These are phyloP conservation scores for Thamnidium elegans DNA, from an alignment of 192 early-diverging fungal species.

Conservation along the genomic window DNA sequence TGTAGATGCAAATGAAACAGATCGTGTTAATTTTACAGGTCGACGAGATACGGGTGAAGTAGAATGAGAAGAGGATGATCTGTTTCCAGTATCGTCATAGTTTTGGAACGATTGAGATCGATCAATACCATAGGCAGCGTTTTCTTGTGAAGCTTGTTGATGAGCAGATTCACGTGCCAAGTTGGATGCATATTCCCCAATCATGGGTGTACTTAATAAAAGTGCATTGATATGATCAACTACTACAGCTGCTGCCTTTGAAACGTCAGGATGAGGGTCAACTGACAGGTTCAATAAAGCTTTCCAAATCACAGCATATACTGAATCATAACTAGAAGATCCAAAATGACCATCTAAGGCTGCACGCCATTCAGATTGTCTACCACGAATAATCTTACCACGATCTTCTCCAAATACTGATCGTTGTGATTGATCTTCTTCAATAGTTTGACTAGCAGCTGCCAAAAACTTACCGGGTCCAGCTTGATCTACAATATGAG, in stretches of 20 bases:
- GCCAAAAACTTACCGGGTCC: slow-evolving; percentile 59
- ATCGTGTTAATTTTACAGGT: slow-evolving; percentile 36
- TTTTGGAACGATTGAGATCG: slow-evolving; percentile 25
- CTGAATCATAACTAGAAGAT: slow-evolving; percentile 45
- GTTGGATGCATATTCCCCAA: slow-evolving; percentile 31
- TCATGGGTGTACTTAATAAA: slow-evolving; percentile 32
- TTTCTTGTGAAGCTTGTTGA: not conserved
- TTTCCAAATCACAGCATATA: slow-evolving; percentile 77
- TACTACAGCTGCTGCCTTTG: slow-evolving; percentile 60
- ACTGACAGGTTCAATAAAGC: slow-evolving; percentile 74
- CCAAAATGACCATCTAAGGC: slow-evolving; percentile 24
- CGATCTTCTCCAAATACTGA: slow-evolving; percentile 20
- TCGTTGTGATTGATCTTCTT: slow-evolving; percentile 36
- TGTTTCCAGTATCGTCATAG: slow-evolving; percentile 6
- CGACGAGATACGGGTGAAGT: slow-evolving; percentile 7
- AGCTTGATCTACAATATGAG: slow-evolving; percentile 67
- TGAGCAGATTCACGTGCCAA: slow-evolving; percentile 19
- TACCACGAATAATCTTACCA: slow-evolving; percentile 17
- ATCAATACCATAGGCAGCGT: slow-evolving; percentile 2
- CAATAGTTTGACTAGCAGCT: slow-evolving; percentile 56
- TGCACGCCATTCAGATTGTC: slow-evolving; percentile 19
- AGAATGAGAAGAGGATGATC: not conserved
- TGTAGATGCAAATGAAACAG: slow-evolving; percentile 36
- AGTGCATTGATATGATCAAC: slow-evolving; percentile 69
- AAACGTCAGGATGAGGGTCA: slow-evolving; percentile 80